phyloP scores from a whole-genome alignment of 805 yeast genomes.

The Yamadazyma ubonensis region DNA sequence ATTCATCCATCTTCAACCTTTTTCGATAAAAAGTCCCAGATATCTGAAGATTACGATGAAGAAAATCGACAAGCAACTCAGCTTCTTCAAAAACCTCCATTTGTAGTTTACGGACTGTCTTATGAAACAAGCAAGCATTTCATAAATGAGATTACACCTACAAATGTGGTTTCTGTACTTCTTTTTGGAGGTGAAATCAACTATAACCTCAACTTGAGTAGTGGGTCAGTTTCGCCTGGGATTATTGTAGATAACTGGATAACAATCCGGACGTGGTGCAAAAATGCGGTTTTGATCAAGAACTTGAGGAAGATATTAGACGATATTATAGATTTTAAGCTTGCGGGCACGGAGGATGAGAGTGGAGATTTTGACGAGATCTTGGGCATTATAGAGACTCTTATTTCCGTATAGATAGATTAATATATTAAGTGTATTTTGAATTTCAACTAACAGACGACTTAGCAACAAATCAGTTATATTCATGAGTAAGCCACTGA shows the following conservation, averaged over 20 bases:
- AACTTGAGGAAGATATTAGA: constrained; percentile 68
- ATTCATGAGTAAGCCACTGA: too few relatives aligned
- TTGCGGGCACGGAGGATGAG: constrained; percentile 25
- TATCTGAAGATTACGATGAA: constrained; percentile 34
- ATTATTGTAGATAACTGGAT: constrained; percentile 86
- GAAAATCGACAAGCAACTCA: constrained; percentile 33
- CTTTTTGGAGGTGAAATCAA: constrained; percentile 75
- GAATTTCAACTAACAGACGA: too few relatives aligned
- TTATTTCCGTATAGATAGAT: constrained; percentile 6
- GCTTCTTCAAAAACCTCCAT: constrained; percentile 41
- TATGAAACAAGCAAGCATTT: constrained; percentile 66
- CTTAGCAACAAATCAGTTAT: too few relatives aligned
- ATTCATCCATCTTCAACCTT: constrained; percentile 83
- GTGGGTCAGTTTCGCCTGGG: constrained; percentile 69
- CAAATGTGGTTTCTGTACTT: constrained; percentile 67
- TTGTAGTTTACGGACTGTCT: constrained; percentile 61
- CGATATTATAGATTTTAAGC: constrained; percentile 58
- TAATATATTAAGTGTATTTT: too few relatives aligned
- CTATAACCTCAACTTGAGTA: constrained; percentile 51
- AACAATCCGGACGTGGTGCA: constrained; percentile 90
- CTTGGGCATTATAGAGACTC: constrained; percentile 3
- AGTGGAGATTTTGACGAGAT: constrained; percentile 6
- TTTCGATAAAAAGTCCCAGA: constrained; percentile 45
- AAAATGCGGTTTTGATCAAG: constrained; percentile 82
- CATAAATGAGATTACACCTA: constrained; percentile 77